Base-by-base conservation (phyloP, 176 grass and related monocot genomes). In the Neostapfia colusana region DNA sequence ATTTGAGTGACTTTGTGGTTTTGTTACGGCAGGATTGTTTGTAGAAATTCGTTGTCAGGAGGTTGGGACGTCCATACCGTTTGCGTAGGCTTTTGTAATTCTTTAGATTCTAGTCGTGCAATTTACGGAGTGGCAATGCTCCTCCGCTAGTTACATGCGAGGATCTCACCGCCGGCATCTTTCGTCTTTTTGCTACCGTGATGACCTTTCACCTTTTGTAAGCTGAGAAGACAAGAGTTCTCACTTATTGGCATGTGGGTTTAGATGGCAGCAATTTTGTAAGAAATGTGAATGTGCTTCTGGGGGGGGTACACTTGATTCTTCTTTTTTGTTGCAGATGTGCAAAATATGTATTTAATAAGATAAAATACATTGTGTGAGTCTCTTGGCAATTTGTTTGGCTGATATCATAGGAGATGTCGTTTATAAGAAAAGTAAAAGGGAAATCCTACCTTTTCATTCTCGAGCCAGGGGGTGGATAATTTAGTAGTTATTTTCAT, bases 201-300 rank as follows among this genome's bases (percentile, higher is more conserved):
- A 34, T 39, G 38, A 43, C 4, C 24, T 23, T 20, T 36, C 21
- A 58, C 2, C 26, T 48, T 48, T 26, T 46, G 41, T 64, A 78
- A 79, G 46, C 34, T 42, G 9, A 54, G 24, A 79, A 42, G 6
- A 69, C 25, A 43, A 51, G 16, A 74, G n/a, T 84, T 84, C 14
- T 56, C 44, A 69, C 74, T 72, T 67, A 62, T 37, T 54, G 24
- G 4, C 55, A 78, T 54, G 14, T 6, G 58, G 27, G 34, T 23
- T 49, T n/a, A 17, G 58, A 25, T 28, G 14, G 13, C 20, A 23
- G 13, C n/a, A 9, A 60, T 62, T 63, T 60, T 4, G 5, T 35
- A 38, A 45, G 15, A 44, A 54, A 10, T 65, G 17, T 14, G 35
- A 77, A 8, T 16, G 49, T 82, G 42, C 31, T 69, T 31, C 26